Conservation (phyloP, 257 asterid species). For the Lavandula angustifolia region DNA sequence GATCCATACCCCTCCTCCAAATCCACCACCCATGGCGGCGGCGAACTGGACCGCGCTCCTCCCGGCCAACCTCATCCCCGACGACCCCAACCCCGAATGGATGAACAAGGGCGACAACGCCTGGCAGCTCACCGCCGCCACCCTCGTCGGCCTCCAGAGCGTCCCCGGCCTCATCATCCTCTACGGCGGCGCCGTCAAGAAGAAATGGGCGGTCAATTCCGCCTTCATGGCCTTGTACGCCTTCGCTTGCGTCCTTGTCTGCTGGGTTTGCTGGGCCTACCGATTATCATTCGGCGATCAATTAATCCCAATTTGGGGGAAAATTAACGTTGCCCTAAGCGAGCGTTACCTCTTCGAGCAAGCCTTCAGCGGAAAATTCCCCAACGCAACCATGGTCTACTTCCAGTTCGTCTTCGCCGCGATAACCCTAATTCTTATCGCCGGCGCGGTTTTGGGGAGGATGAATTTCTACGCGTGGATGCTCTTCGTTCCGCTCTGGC, state of each 20-base stretch:
- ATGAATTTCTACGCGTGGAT: constrained; percentile 78
- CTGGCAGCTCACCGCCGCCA: constrained; percentile 69
- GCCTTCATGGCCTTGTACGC: constrained; percentile 79
- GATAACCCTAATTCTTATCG: constrained; percentile 58
- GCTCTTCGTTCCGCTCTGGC: constrained; percentile 71
- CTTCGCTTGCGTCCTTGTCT: constrained; percentile 58
- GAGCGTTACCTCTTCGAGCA: constrained; percentile 42
- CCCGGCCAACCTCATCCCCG: constrained; percentile 39
- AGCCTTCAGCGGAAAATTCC: constrained; percentile 54
- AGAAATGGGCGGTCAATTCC: constrained; percentile 39
- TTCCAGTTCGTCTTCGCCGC: constrained; percentile 78
- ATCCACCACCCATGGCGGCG: background rate
- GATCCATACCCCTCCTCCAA: constrained; percentile 4
- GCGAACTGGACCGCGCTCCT: constrained; percentile 30
- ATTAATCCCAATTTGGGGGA: constrained; percentile 62
- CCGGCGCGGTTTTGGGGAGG: constrained; percentile 65
- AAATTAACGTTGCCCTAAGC: constrained; percentile 47
- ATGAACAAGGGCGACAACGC: constrained; percentile 72
- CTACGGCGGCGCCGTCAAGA: constrained; percentile 58
- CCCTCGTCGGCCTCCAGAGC: constrained; percentile 63
- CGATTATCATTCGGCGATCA: constrained; percentile 54
- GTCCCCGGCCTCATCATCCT: constrained; percentile 66
- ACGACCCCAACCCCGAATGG: constrained; percentile 49
- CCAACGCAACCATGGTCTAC: constrained; percentile 66
- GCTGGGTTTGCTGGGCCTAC: constrained; percentile 79